Percentiles rank a stretch among this genome's conserved stretches.
phyloP scores from a whole-genome alignment of 441 rosid species.

The Pelargonium myrrhifolium region DNA sequence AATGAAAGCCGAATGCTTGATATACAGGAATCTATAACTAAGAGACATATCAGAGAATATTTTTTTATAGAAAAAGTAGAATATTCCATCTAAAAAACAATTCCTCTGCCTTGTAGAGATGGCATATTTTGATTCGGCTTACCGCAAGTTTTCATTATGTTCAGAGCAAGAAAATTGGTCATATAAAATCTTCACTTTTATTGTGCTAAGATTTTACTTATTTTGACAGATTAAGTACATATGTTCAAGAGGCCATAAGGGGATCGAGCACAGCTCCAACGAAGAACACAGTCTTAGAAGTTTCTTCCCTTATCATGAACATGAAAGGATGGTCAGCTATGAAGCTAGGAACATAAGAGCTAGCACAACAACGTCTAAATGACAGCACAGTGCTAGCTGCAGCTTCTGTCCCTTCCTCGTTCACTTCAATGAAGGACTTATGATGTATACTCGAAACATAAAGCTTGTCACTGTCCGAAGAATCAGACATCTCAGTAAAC shows the following conservation, averaged over 20 bases:
- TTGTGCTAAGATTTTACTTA: too few species aligned
- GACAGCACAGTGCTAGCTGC: background rate
- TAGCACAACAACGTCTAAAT: background rate
- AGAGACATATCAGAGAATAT: too few species aligned
- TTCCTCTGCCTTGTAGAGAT: too few species aligned
- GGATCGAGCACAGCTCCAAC: constrained; percentile 1
- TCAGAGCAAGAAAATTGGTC: too few species aligned
- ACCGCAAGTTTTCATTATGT: too few species aligned
- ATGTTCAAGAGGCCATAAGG: background rate
- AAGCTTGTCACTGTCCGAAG: background rate
- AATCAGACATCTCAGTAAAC: constrained; percentile 7
- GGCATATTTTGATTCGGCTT: too few species aligned
- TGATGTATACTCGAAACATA: constrained; percentile 3
- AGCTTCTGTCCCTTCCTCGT: constrained; percentile 13
- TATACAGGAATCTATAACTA: too few species aligned
- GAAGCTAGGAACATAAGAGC: background rate
- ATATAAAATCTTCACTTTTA: background rate
- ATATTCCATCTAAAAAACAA: too few species aligned
- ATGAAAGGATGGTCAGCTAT: constrained; percentile 11
- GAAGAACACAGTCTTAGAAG: background rate
- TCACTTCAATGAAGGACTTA: constrained; percentile 13
- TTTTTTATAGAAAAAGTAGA: too few species aligned
- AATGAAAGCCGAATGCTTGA: too few species aligned
- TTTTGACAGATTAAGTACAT: background rate
- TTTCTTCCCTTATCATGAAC: constrained; percentile 8